Base-by-base conservation (phyloP, 164 flowering plant genomes). In the Magnolia kwangsiensis region DNA sequence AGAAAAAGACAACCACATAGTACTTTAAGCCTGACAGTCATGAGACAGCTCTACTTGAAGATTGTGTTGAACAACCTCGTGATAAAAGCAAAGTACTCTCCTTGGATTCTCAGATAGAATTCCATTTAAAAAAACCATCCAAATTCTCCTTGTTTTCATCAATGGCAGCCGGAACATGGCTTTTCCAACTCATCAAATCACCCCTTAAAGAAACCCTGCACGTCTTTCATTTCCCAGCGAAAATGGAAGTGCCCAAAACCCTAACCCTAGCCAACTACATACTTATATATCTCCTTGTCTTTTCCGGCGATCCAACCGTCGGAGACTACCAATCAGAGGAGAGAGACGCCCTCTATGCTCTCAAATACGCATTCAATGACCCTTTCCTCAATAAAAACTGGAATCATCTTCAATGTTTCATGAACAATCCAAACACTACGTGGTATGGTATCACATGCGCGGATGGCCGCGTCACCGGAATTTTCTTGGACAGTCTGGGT, bases 381-480 rank as follows among this genome's bases (percentile, higher is more conserved):
- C n/a, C 85, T 16, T 80, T 81, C 51, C 84, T 89, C 3, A 78
- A 81, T 63, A 7, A 50, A 3, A 84, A 84, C 68, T 88, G 92
- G 92, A 80, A 64, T 8, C 84, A 87, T 55, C 37, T 78, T 11
- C 84, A 76, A 8, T 87, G 89, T 80, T 75, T 71, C 63, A 18
- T 13, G 66, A 69, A 82, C 63, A 13, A 72, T 8, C 64, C 63
- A 72, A 1, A 79, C 5, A 73, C 79, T 1, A 45, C 1, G 3
- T 89, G 88, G 89, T 74, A 71, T 68, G 90, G 92, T 18, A 79
- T 89, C 75, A 65, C 67, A 27, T 89, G 89, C 66, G 1, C 16
- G 1, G 72, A 82, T n/a, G 87, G 86, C 10, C 78, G 79, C 23
- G 91, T 89, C 45, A 81, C 82, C 0, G 86, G 82, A 11, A 69